Percentiles rank a stretch among this genome's conserved stretches.
These are phyloP conservation scores for Starmera dryadoides DNA, from an alignment of 805 yeast genomes.

Conservation along the genomic window DNA sequence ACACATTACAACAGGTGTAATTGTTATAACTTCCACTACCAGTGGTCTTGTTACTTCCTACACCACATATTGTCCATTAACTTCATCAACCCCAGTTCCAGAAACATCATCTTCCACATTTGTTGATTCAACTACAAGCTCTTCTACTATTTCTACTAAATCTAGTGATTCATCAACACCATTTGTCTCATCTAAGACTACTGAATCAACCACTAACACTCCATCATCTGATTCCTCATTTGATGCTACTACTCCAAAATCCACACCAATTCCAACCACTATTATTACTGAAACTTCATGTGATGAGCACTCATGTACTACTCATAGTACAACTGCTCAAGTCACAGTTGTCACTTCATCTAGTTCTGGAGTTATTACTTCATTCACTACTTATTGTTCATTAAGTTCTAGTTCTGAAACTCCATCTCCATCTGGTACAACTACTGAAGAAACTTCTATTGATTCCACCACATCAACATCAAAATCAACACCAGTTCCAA, in stretches of 20 bases:
- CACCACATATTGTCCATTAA: constrained; percentile 31
- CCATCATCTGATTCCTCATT: not conserved
- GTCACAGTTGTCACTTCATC: constrained; percentile 24
- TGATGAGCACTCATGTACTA: constrained; percentile 20
- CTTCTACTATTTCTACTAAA: not conserved
- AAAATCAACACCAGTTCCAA: constrained; percentile 1
- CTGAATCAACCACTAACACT: not conserved
- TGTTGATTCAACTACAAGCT: not conserved
- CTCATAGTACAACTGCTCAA: constrained; percentile 16
- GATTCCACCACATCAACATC: not conserved
- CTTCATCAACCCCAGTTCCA: not conserved
- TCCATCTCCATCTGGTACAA: not conserved
- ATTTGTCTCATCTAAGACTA: not conserved
- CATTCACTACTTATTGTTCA: constrained; percentile 37
- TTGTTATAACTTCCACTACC: constrained; percentile 18
- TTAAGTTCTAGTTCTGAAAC: constrained; percentile 8
- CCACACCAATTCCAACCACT: constrained; percentile 11
- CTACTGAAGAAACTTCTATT: not conserved
- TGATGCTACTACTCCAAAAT: too few relatives aligned
- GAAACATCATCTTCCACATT: not conserved
- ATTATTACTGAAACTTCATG: constrained; percentile 25
- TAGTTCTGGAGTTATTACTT: constrained; percentile 22
- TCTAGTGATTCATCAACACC: not conserved
- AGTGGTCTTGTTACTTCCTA: constrained; percentile 21
- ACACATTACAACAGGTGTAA: constrained; percentile 16